These are phyloP conservation scores for Sarocladium kiliense DNA, from an alignment of 2,329 filamentous ascomycete genomes.

Conservation along the genomic window DNA sequence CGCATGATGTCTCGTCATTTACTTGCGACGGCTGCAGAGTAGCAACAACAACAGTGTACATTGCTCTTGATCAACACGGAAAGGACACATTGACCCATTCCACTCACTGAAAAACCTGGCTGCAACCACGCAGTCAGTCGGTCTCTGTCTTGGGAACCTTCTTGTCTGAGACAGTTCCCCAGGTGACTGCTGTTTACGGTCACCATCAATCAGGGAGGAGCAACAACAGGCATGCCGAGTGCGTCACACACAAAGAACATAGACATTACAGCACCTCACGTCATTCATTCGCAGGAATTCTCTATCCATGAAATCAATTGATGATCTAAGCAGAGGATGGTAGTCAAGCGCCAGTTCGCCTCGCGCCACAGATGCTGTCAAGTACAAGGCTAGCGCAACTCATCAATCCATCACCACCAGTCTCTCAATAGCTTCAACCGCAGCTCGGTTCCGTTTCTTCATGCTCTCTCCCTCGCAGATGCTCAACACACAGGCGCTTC, in stretches of 20 bases:
- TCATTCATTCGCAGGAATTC: background rate
- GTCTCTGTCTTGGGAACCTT: no score
- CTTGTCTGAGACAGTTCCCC: background rate
- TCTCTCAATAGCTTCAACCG: background rate
- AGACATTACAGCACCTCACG: background rate
- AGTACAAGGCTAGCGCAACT: background rate
- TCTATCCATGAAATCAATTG: conserved; percentile 8
- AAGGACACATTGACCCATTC: no score
- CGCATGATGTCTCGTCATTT: no score
- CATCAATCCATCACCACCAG: conserved; percentile 2
- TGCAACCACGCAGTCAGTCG: no score
- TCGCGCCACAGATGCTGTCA: conserved; percentile 4
- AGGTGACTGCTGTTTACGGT: background rate
- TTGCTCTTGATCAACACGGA: no score
- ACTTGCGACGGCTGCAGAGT: no score
- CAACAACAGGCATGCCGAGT: background rate
- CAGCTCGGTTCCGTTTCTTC: background rate
- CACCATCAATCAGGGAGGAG: background rate
- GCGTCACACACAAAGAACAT: background rate
- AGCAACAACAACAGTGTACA: no score
- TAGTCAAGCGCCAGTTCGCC: conserved; percentile 3
- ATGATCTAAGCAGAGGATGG: conserved; percentile 6
- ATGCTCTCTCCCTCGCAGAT: background rate
- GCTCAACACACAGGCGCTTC: background rate
- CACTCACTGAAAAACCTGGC: no score